A percentile compares a stretch with the other conserved stretches of the same genome.
Evolutionary conservation across 202 grass and related monocot species (phyloP).

Genomic region (Zoysia matrella): DNA sequence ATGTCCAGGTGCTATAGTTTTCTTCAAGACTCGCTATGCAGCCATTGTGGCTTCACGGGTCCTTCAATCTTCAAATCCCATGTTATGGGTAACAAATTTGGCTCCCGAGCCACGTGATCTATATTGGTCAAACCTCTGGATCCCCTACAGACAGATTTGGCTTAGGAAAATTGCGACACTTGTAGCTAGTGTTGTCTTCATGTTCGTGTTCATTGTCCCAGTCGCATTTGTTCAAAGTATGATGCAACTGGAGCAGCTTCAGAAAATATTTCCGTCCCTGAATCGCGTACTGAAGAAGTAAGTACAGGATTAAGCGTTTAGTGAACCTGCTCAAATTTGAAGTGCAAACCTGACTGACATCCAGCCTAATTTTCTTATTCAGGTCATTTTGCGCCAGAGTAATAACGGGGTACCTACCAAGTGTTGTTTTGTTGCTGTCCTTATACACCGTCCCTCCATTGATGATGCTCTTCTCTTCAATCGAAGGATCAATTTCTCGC

Average conservation of each 20-base stretch:
- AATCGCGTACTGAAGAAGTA: slow-evolving; percentile 64
- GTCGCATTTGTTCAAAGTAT: slow-evolving; percentile 89
- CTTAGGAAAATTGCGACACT: slow-evolving; percentile 69
- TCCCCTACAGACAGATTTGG: slow-evolving; percentile 88
- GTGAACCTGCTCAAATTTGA: background rate
- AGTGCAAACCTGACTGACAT: slow-evolving; percentile 25
- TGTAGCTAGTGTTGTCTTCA: slow-evolving; percentile 68
- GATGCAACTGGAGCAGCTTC: slow-evolving; percentile 75
- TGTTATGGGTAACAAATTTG: slow-evolving; percentile 83
- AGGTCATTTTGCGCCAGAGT: slow-evolving; percentile 70
- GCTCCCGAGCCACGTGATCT: slow-evolving; percentile 86
- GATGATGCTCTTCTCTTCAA: slow-evolving; percentile 81
- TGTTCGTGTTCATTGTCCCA: slow-evolving; percentile 85
- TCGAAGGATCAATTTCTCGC: slow-evolving; percentile 88
- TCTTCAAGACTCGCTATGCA: slow-evolving; percentile 97
- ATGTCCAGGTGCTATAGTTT: slow-evolving; percentile 86
- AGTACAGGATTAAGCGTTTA: slow-evolving; percentile 44
- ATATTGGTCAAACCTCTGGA: slow-evolving; percentile 93
- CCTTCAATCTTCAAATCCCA: slow-evolving; percentile 89
- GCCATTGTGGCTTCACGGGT: slow-evolving; percentile 72
- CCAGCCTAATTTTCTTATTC: slow-evolving; percentile 31
- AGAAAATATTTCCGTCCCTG: slow-evolving; percentile 59
- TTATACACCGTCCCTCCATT: slow-evolving; percentile 86
- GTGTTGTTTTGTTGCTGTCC: slow-evolving; percentile 77
- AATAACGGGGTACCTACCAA: slow-evolving; percentile 91